Conservation (phyloP, 2,329 filamentous ascomycete genomes). For the Akanthomyces dipterigenus region DNA sequence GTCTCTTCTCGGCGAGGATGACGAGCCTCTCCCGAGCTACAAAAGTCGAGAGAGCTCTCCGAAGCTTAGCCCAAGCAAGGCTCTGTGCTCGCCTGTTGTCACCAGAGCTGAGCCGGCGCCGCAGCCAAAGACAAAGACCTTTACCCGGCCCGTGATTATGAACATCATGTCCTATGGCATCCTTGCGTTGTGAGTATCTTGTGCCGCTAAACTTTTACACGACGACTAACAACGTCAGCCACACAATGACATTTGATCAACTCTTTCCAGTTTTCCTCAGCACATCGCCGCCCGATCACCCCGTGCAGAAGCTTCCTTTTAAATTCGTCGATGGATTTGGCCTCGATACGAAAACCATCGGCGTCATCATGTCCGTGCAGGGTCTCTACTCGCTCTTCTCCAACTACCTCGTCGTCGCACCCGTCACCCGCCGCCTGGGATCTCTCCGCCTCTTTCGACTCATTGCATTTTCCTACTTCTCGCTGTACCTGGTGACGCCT, state of each 20-base stretch:
- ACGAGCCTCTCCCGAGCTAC: conserved; percentile 64
- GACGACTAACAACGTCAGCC: conserved; percentile 43
- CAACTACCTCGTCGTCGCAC: conserved; percentile 77
- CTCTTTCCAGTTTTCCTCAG: conserved; percentile 88
- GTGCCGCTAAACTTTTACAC: conserved; percentile 1
- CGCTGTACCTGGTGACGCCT: conserved; percentile 80
- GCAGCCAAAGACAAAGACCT: conserved; percentile 45
- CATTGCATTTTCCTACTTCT: conserved; percentile 74
- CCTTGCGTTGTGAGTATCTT: conserved; percentile 75
- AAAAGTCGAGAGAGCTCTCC: conserved; percentile 53
- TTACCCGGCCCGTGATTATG: conserved; percentile 77
- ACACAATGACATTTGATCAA: conserved; percentile 95
- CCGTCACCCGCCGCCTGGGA: conserved; percentile 67
- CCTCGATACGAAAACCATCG: conserved; percentile 75
- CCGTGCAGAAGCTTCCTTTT: conserved; percentile 63
- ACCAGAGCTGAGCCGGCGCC: conserved; percentile 15
- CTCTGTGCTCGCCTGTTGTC: conserved; percentile 16
- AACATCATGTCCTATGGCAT: conserved; percentile 89
- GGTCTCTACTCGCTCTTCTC: conserved; percentile 84
- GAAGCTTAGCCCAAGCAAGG: conserved; percentile 29
- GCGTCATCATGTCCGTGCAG: conserved; percentile 81
- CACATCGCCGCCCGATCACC: conserved; percentile 48
- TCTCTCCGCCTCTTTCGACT: conserved; percentile 76
- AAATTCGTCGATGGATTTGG: conserved; percentile 84
- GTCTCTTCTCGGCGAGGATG: conserved; percentile 26